These are phyloP conservation scores for Aspergillus sp. DNA, from an alignment of 2,329 filamentous ascomycete species.

Conservation along the genomic window DNA sequence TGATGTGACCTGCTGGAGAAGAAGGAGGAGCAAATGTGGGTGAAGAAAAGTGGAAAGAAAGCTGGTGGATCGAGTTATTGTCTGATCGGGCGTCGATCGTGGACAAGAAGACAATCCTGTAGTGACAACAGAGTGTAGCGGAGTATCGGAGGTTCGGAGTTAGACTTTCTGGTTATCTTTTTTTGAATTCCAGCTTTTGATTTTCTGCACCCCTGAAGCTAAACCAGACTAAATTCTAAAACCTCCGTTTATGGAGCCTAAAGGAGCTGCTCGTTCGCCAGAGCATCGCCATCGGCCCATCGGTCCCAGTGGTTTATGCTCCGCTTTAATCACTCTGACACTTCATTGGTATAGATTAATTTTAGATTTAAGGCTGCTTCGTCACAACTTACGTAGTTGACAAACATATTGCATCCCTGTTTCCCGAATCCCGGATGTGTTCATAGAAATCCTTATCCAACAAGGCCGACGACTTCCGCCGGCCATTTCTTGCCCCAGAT, in stretches of 20 bases:
- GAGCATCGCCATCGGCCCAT: neutral
- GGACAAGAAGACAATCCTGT: neutral
- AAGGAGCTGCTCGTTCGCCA: neutral
- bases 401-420: neutral
- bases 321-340: slow-evolving; percentile 8
- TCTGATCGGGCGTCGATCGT: slow-evolving; percentile 9
- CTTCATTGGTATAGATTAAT: slow-evolving; percentile 8
- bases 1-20: neutral
- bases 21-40: neutral
- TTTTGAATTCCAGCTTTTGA: neutral
- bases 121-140: neutral
- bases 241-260: neutral
- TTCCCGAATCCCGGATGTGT: neutral
- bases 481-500: slow-evolving; percentile 82
- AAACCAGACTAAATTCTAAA: neutral
- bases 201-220: slow-evolving; percentile 10
- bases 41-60: slow-evolving; percentile 1
- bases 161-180: neutral
- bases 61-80: slow-evolving; percentile 8
- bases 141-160: neutral
- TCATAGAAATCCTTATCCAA: slow-evolving; percentile 52
- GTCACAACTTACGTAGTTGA: slow-evolving; percentile 14
- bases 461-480: slow-evolving; percentile 77
- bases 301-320: neutral
- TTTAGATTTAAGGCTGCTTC: slow-evolving; percentile 15